These are phyloP conservation scores for Penicillium manginii DNA, from an alignment of 495 filamentous ascomycete species.

Conservation along the genomic window DNA sequence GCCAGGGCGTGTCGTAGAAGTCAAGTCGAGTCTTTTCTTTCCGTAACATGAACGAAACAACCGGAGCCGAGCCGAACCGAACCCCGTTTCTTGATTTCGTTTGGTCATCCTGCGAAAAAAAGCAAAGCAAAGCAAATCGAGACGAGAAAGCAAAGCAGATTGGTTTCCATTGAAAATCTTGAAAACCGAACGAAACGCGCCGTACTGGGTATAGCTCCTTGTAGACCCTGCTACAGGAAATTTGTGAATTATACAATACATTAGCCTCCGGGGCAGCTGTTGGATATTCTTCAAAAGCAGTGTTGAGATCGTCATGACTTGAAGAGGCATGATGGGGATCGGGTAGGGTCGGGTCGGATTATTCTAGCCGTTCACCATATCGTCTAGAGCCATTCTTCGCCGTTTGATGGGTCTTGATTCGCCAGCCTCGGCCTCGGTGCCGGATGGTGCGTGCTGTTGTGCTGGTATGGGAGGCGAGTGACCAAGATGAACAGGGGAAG, in stretches of 20 bases:
- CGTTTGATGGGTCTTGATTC: slow-evolving; percentile 69
- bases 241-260: slow-evolving; percentile 34
- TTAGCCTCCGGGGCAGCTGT: slow-evolving; percentile 24
- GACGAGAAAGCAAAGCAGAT: slow-evolving; percentile 3
- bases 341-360: too few species aligned
- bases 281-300: slow-evolving; percentile 6
- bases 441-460: slow-evolving; percentile 24
- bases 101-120: not conserved
- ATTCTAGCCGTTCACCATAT: slow-evolving; percentile 50
- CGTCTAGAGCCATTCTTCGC: slow-evolving; percentile 62
- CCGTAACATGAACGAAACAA: not conserved
- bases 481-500: slow-evolving; percentile 22
- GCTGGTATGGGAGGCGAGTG: slow-evolving; percentile 20
- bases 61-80: not conserved
- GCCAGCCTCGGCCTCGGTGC: slow-evolving; percentile 26
- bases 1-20: too few species aligned
- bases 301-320: not conserved
- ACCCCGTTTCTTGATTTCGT: not conserved
- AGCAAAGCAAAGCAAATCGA: not conserved
- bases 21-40: not conserved
- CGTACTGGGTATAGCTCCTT: slow-evolving; percentile 28
- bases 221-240: slow-evolving; percentile 43
- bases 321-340: slow-evolving; percentile 9
- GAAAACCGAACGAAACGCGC: slow-evolving; percentile 8
- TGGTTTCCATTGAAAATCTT: not conserved